phyloP scores from a whole-genome alignment of 2,329 filamentous ascomycete genomes.

The Fusarium secorum region DNA sequence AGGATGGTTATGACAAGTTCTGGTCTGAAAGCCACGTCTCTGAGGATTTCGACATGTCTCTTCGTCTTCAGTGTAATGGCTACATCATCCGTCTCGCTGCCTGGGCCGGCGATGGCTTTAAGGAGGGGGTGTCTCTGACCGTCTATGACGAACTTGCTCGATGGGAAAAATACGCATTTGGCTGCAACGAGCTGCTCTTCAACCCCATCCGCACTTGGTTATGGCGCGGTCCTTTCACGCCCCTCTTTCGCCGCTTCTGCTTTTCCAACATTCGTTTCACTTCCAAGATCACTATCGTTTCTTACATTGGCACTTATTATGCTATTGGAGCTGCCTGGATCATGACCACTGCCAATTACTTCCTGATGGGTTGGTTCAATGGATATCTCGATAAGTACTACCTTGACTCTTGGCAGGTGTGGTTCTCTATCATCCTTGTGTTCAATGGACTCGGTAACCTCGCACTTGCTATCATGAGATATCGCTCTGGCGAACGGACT shows the following conservation, averaged over 20 bases:
- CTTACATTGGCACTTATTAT: slow-evolving; percentile 83
- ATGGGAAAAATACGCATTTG: slow-evolving; percentile 89
- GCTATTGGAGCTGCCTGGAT: slow-evolving; percentile 80
- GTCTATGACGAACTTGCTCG: slow-evolving; percentile 85
- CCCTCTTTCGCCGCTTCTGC: slow-evolving; percentile 78
- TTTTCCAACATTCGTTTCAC: slow-evolving; percentile 77
- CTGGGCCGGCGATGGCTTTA: slow-evolving; percentile 79
- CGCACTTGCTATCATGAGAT: slow-evolving; percentile 75
- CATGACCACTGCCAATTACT: slow-evolving; percentile 77
- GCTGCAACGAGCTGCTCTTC: slow-evolving; percentile 84
- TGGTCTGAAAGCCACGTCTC: slow-evolving; percentile 84
- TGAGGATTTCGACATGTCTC: slow-evolving; percentile 84
- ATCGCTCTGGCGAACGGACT: slow-evolving; percentile 70
- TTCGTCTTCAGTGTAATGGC: slow-evolving; percentile 75
- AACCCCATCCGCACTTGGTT: slow-evolving; percentile 78
- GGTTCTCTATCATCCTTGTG: slow-evolving; percentile 81
- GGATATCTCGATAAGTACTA: slow-evolving; percentile 83
- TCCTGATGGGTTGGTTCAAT: slow-evolving; percentile 78
- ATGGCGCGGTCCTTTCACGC: slow-evolving; percentile 78
- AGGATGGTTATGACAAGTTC: slow-evolving; percentile 78
- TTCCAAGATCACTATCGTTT: slow-evolving; percentile 78
- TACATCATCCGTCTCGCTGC: slow-evolving; percentile 77
- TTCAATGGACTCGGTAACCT: slow-evolving; percentile 80
- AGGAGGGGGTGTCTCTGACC: slow-evolving; percentile 83
- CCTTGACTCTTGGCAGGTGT: slow-evolving; percentile 79